phyloP scores from a whole-genome alignment of 2,329 filamentous ascomycete species.

The Xylariaceae sp. region DNA sequence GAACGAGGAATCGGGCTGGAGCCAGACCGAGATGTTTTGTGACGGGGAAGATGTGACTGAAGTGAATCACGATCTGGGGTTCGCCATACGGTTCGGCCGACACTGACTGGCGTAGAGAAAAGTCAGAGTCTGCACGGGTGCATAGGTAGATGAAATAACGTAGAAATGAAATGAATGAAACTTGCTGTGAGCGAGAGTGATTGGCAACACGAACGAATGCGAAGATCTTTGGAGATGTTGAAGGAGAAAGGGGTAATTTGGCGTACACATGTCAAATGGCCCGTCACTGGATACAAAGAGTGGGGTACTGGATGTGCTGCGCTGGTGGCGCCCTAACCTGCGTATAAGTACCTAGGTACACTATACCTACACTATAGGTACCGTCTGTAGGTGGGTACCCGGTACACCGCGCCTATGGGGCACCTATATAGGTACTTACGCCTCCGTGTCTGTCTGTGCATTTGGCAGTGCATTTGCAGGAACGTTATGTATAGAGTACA shows the following conservation, averaged over 20 bases:
- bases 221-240: slow-evolving; percentile 1
- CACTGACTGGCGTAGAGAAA: not conserved
- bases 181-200: not conserved
- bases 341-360: not conserved
- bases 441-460: too few relatives aligned
- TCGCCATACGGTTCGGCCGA: not conserved
- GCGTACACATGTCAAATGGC: slow-evolving; percentile 12
- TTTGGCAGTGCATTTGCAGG: too few relatives aligned
- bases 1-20: slow-evolving; percentile 23
- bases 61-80: slow-evolving; percentile 2
- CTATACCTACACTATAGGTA: too few relatives aligned
- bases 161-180: slow-evolving; percentile 1
- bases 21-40: slow-evolving; percentile 6
- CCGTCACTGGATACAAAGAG: slow-evolving; percentile 7
- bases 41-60: not conserved
- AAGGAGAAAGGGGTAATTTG: slow-evolving; percentile 17
- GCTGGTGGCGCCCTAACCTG: too few relatives aligned
- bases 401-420: too few relatives aligned
- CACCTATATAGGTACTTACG: too few relatives aligned
- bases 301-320: too few relatives aligned
- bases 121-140: not conserved
- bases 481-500: too few relatives aligned
- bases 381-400: too few relatives aligned
- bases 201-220: slow-evolving; percentile 5
- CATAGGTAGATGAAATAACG: slow-evolving; percentile 5